Conservation (phyloP, 805 yeast genomes). For the Suhomyces emberorum region DNA sequence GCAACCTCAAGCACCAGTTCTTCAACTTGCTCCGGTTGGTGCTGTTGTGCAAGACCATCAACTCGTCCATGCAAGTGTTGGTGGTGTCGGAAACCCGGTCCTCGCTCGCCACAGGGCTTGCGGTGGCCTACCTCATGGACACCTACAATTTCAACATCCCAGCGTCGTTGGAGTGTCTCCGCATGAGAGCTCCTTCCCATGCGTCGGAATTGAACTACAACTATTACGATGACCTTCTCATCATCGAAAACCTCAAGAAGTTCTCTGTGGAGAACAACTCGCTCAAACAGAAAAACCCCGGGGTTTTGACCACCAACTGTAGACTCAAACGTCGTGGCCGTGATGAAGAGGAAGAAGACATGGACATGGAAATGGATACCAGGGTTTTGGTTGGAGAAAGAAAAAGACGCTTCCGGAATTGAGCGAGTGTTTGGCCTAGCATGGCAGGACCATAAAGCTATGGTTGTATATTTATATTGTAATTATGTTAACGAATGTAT, state of each 20-base stretch:
- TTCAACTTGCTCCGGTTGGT: conserved; percentile 36
- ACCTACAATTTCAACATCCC: conserved; percentile 32
- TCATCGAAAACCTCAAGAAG: conserved; percentile 38
- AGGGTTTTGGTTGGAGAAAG: conserved; percentile 11
- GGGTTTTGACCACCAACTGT: conserved; percentile 25
- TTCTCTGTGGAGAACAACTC: conserved; percentile 31
- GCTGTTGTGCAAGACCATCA: conserved; percentile 32
- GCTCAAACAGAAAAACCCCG: conserved; percentile 25
- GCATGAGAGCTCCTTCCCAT: conserved; percentile 15
- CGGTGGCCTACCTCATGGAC: conserved; percentile 40
- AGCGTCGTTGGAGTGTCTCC: conserved; percentile 25
- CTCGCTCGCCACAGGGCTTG: conserved; percentile 29
- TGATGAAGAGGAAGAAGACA: conserved; percentile 19
- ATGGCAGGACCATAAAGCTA: neutral
- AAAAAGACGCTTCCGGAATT: conserved; percentile 15
- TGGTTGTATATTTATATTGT: too few species aligned
- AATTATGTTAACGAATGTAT: too few species aligned
- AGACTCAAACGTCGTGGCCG: conserved; percentile 26
- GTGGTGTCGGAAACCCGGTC: conserved; percentile 28
- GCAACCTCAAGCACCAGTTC: conserved; percentile 34
- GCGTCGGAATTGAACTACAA: conserved; percentile 25
- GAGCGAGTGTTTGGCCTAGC: neutral
- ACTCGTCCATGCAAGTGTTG: conserved; percentile 28
- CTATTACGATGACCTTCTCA: conserved; percentile 38
- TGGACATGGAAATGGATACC: conserved; percentile 9